Conservation (phyloP, 106 monocot species). For the Posidonia australis region DNA sequence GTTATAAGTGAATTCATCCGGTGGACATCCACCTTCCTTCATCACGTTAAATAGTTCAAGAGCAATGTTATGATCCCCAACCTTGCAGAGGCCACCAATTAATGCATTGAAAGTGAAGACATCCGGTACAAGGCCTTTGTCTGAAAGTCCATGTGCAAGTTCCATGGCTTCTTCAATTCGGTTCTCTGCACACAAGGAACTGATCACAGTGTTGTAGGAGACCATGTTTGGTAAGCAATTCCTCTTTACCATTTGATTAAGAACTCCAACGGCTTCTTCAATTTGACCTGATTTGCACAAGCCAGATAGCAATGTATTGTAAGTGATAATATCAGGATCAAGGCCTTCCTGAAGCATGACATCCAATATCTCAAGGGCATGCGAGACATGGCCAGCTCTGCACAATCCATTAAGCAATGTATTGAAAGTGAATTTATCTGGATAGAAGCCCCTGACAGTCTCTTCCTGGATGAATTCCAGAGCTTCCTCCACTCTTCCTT, state of each 20-base stretch:
- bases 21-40: slow-evolving; percentile 60
- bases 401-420: slow-evolving; percentile 71
- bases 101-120: slow-evolving; percentile 72
- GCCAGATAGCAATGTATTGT: slow-evolving; percentile 59
- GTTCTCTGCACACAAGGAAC: slow-evolving; percentile 39
- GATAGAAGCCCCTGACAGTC: slow-evolving; percentile 42
- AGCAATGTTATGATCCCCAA: slow-evolving; percentile 37
- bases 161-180: slow-evolving; percentile 88
- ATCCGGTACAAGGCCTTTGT: slow-evolving; percentile 59
- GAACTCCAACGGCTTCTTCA: slow-evolving; percentile 44
- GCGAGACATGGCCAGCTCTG: slow-evolving; percentile 37
- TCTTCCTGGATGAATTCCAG: slow-evolving; percentile 61
- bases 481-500: slow-evolving; percentile 61
- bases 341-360: slow-evolving; percentile 71
- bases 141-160: slow-evolving; percentile 45
- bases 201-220: slow-evolving; percentile 78
- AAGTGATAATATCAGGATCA: slow-evolving; percentile 72
- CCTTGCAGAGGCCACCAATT: slow-evolving; percentile 61
- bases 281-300: slow-evolving; percentile 68
- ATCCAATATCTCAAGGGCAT: slow-evolving; percentile 69
- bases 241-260: slow-evolving; percentile 58
- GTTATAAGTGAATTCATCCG: slow-evolving; percentile 77
- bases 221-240: slow-evolving; percentile 70
- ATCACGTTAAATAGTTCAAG: slow-evolving; percentile 71
- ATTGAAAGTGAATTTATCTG: slow-evolving; percentile 85